These are phyloP conservation scores for Cordyceps sp. DNA, from an alignment of 2,329 filamentous ascomycete genomes.

Conservation along the genomic window DNA sequence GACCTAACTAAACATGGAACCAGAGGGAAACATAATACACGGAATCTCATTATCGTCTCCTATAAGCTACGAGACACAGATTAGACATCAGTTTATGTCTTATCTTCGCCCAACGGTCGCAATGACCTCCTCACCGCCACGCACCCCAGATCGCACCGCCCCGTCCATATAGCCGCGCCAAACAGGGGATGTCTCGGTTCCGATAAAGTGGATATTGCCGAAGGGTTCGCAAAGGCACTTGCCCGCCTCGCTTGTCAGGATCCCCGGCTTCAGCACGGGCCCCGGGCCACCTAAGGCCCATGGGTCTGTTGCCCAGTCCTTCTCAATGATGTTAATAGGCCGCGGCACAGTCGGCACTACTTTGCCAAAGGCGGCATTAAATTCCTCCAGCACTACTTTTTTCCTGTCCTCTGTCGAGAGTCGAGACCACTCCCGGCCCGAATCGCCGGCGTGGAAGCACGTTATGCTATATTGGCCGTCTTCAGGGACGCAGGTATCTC, in stretches of 20 bases:
- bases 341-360: neutral
- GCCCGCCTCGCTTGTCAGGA: neutral
- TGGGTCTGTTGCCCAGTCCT: constrained; percentile 26
- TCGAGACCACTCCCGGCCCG: neutral
- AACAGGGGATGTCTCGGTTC: neutral
- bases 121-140: neutral
- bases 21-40: no score
- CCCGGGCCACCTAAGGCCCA: constrained; percentile 5
- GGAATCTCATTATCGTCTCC: no score
- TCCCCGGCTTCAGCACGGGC: neutral
- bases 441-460: neutral
- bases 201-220: neutral
- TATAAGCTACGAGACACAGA: neutral
- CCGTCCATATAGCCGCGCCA: constrained; percentile 11
- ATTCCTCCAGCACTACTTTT: neutral
- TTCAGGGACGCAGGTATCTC: neutral
- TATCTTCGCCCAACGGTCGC: neutral
- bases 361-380: constrained; percentile 9
- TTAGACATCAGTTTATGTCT: neutral
- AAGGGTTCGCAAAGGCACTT: neutral
- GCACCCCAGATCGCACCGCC: neutral
- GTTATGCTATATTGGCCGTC: neutral
- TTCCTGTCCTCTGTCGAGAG: neutral
- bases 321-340: constrained; percentile 19
- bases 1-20: no score